Percentiles rank a stretch among this genome's conserved stretches.
phyloP scores from a whole-genome alignment of 108 stramenopile species.

The Skeletonema tropicum region DNA sequence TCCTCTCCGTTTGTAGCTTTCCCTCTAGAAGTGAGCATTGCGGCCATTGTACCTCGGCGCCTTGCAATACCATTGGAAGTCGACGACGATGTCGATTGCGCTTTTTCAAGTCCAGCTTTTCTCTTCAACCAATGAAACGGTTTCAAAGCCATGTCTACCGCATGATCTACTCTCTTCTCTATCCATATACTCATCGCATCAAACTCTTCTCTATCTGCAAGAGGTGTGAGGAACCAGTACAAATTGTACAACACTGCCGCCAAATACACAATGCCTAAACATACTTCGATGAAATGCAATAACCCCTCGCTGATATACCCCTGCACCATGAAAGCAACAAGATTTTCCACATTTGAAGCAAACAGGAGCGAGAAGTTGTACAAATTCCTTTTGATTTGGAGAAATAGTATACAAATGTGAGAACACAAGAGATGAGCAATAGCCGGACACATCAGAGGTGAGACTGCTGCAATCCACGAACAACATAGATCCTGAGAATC shows the following conservation, averaged over 20 bases:
- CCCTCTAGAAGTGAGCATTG: background rate
- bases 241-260: conserved; percentile 17
- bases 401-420: background rate
- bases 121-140: background rate
- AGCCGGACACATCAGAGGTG: background rate
- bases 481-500: background rate
- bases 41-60: background rate
- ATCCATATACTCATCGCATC: background rate
- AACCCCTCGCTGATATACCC: conserved; percentile 3
- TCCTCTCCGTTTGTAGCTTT: background rate
- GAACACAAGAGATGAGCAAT: background rate
- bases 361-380: conserved; percentile 42
- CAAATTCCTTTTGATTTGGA: conserved; percentile 24
- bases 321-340: conserved; percentile 22
- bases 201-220: conserved; percentile 33
- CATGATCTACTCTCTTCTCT: background rate
- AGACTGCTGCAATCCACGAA: background rate
- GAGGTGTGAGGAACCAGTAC: conserved; percentile 33
- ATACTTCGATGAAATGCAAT: conserved; percentile 13
- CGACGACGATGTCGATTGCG: background rate
- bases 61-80: background rate
- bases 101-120: background rate
- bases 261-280: conserved; percentile 26
- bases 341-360: conserved; percentile 43
- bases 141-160: background rate